Evolutionary conservation across 108 stramenopile species (phyloP).

Genomic region (Nitzschia inconspicua): DNA sequence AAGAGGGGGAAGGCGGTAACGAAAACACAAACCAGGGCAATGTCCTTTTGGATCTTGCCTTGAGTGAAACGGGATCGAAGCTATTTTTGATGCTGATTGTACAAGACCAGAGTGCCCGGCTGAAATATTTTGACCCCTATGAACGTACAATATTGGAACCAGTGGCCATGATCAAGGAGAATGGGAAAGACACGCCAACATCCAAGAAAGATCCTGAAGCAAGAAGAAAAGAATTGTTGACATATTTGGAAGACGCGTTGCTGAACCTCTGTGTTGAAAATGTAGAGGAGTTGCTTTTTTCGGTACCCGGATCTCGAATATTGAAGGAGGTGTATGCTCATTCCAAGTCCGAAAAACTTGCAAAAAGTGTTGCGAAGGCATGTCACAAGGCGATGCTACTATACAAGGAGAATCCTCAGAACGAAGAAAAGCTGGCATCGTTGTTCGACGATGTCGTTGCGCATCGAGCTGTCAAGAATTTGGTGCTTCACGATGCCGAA

Average conservation of each 20-base stretch:
- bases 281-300: constrained; percentile 63
- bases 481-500: constrained; percentile 57
- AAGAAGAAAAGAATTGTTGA: constrained; percentile 74
- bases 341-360: constrained; percentile 39
- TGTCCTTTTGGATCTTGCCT: constrained; percentile 65
- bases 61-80: constrained; percentile 81
- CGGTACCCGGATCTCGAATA: constrained; percentile 73
- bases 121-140: constrained; percentile 86
- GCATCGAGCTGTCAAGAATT: constrained; percentile 68
- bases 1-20: constrained; percentile 19
- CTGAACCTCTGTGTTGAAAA: constrained; percentile 68
- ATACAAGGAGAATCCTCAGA: constrained; percentile 4
- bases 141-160: constrained; percentile 72
- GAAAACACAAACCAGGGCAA: neutral
- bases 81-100: constrained; percentile 82
- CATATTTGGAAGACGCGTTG: constrained; percentile 66
- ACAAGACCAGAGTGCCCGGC: constrained; percentile 41
- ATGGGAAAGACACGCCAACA: constrained; percentile 63
- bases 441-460: constrained; percentile 75
- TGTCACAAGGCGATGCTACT: constrained; percentile 24
- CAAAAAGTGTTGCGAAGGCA: constrained; percentile 42
- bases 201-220: constrained; percentile 83
- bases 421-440: constrained; percentile 13
- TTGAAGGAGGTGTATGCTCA: constrained; percentile 72
- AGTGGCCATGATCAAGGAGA: constrained; percentile 34